phyloP scores from a whole-genome alignment of 78 protist species.

The Anaeramoeba flamelloides region DNA sequence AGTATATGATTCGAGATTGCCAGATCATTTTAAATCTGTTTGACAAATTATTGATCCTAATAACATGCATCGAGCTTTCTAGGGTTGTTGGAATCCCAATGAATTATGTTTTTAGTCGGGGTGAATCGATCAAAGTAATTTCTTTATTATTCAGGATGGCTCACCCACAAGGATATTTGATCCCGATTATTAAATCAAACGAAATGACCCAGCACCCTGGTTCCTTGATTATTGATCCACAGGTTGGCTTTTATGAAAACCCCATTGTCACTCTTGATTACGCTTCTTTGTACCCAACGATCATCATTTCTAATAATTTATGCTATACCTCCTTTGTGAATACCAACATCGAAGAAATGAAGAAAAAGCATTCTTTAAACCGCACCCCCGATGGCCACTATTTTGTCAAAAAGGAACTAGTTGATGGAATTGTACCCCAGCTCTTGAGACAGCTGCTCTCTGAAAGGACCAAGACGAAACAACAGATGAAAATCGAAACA shows the following conservation, averaged over 20 bases:
- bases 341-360: neutral
- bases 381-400: conserved; percentile 32
- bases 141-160: conserved; percentile 88
- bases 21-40: conserved; percentile 78
- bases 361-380: neutral
- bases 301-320: conserved; percentile 98
- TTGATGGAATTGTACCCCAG: conserved; percentile 82
- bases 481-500: conserved; percentile 59
- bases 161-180: conserved; percentile 22
- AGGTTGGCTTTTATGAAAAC: conserved; percentile 56
- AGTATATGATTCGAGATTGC: conserved; percentile 88
- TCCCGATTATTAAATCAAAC: too few species aligned
- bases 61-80: conserved; percentile 90
- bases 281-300: conserved; percentile 95
- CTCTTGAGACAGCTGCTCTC: conserved; percentile 79
- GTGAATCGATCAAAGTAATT: conserved; percentile 83
- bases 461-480: conserved; percentile 68
- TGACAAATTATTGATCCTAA: conserved; percentile 81
- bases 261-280: conserved; percentile 98
- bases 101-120: conserved; percentile 67
- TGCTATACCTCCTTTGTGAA: conserved; percentile 86
- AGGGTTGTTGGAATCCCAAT: conserved; percentile 96
- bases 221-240: conserved; percentile 66
- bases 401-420: conserved; percentile 37
- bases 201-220: too few species aligned